phyloP scores from a whole-genome alignment of 306 rosid species.

The Morella rubra region DNA sequence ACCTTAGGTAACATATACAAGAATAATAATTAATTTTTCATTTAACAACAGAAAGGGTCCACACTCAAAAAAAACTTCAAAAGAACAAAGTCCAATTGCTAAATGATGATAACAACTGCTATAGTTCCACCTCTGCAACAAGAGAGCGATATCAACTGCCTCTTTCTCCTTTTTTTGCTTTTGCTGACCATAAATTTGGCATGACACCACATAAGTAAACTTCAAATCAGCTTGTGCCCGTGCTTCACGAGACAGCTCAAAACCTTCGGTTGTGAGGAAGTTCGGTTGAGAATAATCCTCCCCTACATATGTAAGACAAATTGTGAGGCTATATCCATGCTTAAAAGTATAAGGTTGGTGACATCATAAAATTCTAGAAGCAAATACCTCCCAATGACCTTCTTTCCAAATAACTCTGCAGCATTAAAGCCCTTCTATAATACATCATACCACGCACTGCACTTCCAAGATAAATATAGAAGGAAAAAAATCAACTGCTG shows the following conservation, averaged over 20 bases:
- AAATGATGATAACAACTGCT: background rate
- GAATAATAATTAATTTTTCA: background rate
- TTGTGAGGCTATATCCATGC: conserved; percentile 26
- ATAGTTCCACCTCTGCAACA: conserved; percentile 75
- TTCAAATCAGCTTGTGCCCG: conserved; percentile 95
- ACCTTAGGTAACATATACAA: background rate
- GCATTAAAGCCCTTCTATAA: conserved; percentile 93
- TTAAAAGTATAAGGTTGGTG: conserved; percentile 13
- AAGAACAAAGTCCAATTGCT: background rate
- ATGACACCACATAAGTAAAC: conserved; percentile 95
- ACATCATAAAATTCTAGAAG: conserved; percentile 12
- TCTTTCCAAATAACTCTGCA: conserved; percentile 83
- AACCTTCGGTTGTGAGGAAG: conserved; percentile 66
- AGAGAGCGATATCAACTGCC: conserved; percentile 90
- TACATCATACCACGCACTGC: conserved; percentile 99
- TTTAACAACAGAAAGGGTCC: background rate
- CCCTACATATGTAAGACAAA: conserved; percentile 37
- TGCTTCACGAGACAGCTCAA: conserved; percentile 77
- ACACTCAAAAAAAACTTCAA: background rate
- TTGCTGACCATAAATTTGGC: conserved; percentile 99
- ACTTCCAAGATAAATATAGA: conserved; percentile 27
- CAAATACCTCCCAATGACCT: conserved; percentile 77
- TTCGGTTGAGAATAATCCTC: conserved; percentile 54
- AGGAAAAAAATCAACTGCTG: conserved; percentile 3
- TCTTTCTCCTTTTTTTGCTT: conserved; percentile 70